phyloP scores from a whole-genome alignment of 2,329 filamentous ascomycete genomes.

The Paraphaeosphaeria minitans region DNA sequence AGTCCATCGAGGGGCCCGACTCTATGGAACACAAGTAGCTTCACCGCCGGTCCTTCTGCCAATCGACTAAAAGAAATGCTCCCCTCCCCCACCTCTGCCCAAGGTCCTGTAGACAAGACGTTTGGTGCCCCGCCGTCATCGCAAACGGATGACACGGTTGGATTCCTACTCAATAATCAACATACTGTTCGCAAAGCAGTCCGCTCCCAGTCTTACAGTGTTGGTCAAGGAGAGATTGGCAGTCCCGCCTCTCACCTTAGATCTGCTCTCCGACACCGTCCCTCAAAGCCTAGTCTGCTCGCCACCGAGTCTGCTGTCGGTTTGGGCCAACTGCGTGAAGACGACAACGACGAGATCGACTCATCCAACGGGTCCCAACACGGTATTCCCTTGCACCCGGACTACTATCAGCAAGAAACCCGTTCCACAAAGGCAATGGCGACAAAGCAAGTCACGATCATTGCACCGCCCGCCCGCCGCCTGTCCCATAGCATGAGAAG shows the following conservation, averaged over 20 bases:
- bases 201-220: conserved; percentile 94
- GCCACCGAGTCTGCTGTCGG: conserved; percentile 55
- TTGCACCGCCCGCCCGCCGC: conserved; percentile 36
- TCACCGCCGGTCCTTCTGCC: conserved; percentile 26
- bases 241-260: conserved; percentile 52
- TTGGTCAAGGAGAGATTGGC: conserved; percentile 77
- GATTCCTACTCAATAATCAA: conserved; percentile 40
- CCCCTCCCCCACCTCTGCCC: conserved; percentile 41
- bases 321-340: conserved; percentile 42
- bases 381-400: conserved; percentile 47
- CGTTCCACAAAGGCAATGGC: conserved; percentile 31
- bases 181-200: conserved; percentile 85
- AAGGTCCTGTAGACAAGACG: conserved; percentile 27
- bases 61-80: conserved; percentile 40
- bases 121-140: conserved; percentile 35
- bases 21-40: conserved; percentile 49
- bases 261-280: conserved; percentile 70
- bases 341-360: conserved; percentile 67
- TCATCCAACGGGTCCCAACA: conserved; percentile 62
- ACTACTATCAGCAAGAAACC: conserved; percentile 38
- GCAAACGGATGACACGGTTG: conserved; percentile 56
- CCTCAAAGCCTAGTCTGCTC: conserved; percentile 77
- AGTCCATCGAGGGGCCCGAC: conserved; percentile 47
- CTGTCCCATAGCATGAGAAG: conserved; percentile 60
- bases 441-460: conserved; percentile 44